phyloP scores from a whole-genome alignment of 495 filamentous ascomycete genomes.

The Penicillium paxilli region DNA sequence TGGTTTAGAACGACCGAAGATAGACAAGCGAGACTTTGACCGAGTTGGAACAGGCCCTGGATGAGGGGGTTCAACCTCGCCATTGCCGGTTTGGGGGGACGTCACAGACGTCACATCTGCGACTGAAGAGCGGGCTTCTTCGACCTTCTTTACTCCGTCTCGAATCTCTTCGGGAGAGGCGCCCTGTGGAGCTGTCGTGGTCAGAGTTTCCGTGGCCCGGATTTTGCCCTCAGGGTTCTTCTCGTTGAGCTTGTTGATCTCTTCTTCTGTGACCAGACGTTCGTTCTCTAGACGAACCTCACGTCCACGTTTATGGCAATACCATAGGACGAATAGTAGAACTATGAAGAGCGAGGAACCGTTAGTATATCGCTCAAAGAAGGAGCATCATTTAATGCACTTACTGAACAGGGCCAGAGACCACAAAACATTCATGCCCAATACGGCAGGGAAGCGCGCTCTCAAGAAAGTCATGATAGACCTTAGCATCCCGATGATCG shows the following conservation, averaged over 20 bases:
- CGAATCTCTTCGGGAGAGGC: conserved; percentile 44
- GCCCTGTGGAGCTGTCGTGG: conserved; percentile 47
- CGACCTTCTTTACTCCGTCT: conserved; percentile 39
- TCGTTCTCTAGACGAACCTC: conserved; percentile 80
- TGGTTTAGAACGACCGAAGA: conserved; percentile 29
- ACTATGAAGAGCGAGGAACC: conserved; percentile 51
- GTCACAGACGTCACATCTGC: conserved; percentile 6
- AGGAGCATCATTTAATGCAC: conserved; percentile 22
- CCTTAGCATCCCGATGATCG: conserved; percentile 77
- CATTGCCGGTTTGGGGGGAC: conserved; percentile 5
- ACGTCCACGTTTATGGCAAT: conserved; percentile 89
- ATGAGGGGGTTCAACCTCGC: conserved; percentile 10
- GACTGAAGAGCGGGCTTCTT: conserved; percentile 31
- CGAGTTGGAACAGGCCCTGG: conserved; percentile 24
- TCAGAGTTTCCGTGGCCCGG: conserved; percentile 42
- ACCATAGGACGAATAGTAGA: conserved; percentile 90
- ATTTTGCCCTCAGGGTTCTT: conserved; percentile 29
- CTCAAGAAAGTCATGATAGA: conserved; percentile 84
- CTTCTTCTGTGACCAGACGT: conserved; percentile 51
- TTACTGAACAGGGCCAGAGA: conserved; percentile 80
- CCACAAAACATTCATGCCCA: conserved; percentile 84
- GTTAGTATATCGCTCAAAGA: not conserved
- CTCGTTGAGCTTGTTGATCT: conserved; percentile 46
- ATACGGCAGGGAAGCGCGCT: conserved; percentile 78
- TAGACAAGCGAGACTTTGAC: conserved; percentile 35